phyloP scores from a whole-genome alignment of 352 stramenopile species.

The Pythium aquatile region DNA sequence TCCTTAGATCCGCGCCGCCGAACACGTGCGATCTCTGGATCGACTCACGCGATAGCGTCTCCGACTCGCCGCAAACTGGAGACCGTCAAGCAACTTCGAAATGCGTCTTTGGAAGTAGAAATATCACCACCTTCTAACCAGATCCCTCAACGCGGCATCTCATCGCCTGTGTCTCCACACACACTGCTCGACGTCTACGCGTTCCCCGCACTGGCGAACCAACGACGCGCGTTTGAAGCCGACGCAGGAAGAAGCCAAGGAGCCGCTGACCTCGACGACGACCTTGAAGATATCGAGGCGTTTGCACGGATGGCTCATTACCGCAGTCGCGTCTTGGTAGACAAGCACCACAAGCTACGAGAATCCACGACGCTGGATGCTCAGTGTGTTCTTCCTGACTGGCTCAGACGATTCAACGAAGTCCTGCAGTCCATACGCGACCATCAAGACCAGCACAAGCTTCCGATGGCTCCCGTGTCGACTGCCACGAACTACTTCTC shows the following conservation, averaged over 20 bases:
- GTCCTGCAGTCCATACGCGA: constrained; percentile 28
- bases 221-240: constrained; percentile 15
- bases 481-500: constrained; percentile 37
- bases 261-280: constrained; percentile 30
- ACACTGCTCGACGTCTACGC: constrained; percentile 51
- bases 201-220: constrained; percentile 23
- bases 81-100: constrained; percentile 17
- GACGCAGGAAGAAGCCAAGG: constrained; percentile 3
- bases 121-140: not conserved
- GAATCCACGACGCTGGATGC: constrained; percentile 19
- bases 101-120: not conserved
- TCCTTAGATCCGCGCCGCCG: not conserved
- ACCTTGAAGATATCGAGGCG: constrained; percentile 43
- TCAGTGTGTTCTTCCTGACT: constrained; percentile 39
- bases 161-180: not conserved
- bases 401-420: constrained; percentile 43
- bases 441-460: constrained; percentile 22
- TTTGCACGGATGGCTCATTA: constrained; percentile 66
- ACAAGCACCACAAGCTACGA: constrained; percentile 29
- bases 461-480: constrained; percentile 21
- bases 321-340: constrained; percentile 44
- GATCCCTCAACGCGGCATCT: not conserved
- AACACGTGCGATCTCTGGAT: not conserved
- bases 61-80: constrained; percentile 24
- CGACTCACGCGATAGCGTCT: not conserved